Evolutionary conservation across 129 eudicot species (phyloP).

Genomic region (Flaveria brownii): DNA sequence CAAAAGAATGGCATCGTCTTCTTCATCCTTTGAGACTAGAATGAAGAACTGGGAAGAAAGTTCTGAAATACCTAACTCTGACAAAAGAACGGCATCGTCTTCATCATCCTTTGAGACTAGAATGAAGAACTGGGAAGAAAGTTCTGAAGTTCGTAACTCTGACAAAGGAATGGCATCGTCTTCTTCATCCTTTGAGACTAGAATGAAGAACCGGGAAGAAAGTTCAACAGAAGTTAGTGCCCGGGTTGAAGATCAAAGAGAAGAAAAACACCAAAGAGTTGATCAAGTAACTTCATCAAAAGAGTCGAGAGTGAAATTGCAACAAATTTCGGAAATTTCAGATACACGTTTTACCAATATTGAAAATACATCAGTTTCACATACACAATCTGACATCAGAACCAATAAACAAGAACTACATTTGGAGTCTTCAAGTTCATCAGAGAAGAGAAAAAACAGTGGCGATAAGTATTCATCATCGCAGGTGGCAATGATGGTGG

Average conservation of each 20-base stretch:
- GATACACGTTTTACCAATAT: constrained; percentile 20
- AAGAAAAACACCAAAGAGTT: constrained; percentile 38
- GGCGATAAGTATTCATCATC: constrained; percentile 31
- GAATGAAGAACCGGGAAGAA: constrained; percentile 30
- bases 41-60: constrained; percentile 10
- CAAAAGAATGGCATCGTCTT: constrained; percentile 38
- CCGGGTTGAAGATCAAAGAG: constrained; percentile 37
- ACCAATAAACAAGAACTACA: constrained; percentile 37
- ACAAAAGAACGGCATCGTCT: constrained; percentile 39
- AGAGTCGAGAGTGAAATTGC: constrained; percentile 43
- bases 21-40: constrained; percentile 29
- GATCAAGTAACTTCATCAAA: constrained; percentile 32
- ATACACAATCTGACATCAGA: constrained; percentile 38
- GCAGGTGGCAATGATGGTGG: constrained; percentile 30
- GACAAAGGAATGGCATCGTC: constrained; percentile 41
- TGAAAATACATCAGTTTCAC: constrained; percentile 25
- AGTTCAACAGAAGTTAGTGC: constrained; percentile 28
- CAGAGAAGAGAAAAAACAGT: constrained; percentile 28
- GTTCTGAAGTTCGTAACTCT: constrained; percentile 40
- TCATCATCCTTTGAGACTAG: constrained; percentile 31
- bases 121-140: constrained; percentile 12
- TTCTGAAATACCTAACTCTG: constrained; percentile 42
- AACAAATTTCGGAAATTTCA: constrained; percentile 37
- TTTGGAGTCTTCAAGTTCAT: constrained; percentile 34
- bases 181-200: constrained; percentile 29